phyloP scores from a whole-genome alignment of 345 rosid genomes.

The Eutrema yunnanense region DNA sequence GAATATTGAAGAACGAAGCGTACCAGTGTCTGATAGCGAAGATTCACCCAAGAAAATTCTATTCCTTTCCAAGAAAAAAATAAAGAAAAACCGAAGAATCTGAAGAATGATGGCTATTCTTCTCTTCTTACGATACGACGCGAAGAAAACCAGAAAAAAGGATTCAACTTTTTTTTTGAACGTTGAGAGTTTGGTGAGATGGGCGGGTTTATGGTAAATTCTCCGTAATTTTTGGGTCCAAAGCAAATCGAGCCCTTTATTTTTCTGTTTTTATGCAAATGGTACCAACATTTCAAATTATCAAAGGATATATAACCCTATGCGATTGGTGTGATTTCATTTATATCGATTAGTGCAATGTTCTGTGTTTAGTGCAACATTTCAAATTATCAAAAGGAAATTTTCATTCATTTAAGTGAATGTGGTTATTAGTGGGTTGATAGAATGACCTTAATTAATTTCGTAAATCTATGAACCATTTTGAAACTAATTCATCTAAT shows the following conservation, averaged over 20 bases:
- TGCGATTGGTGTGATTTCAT: background rate
- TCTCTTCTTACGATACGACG: constrained; percentile 7
- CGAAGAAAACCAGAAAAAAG: background rate
- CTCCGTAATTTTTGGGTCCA: constrained; percentile 22
- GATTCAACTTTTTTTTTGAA: constrained; percentile 16
- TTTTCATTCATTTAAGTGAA: background rate
- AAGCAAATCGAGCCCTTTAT: background rate
- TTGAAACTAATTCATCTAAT: background rate
- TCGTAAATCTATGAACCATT: background rate
- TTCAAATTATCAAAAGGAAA: background rate
- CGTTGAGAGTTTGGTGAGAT: constrained; percentile 27
- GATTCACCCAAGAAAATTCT: background rate
- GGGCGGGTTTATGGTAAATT: constrained; percentile 27
- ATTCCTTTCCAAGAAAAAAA: background rate
- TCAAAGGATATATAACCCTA: background rate
- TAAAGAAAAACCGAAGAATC: background rate
- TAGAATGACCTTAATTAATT: background rate
- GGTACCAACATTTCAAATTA: background rate
- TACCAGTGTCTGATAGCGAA: constrained; percentile 18
- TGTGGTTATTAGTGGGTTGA: background rate
- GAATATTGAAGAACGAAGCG: constrained; percentile 1
- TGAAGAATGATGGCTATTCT: background rate
- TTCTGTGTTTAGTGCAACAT: too few relatives aligned
- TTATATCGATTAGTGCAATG: background rate
- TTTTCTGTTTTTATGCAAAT: background rate